Percentiles rank a stretch among this genome's conserved stretches.
phyloP scores from a whole-genome alignment of 306 rosid species.

The Dryas octopetala region DNA sequence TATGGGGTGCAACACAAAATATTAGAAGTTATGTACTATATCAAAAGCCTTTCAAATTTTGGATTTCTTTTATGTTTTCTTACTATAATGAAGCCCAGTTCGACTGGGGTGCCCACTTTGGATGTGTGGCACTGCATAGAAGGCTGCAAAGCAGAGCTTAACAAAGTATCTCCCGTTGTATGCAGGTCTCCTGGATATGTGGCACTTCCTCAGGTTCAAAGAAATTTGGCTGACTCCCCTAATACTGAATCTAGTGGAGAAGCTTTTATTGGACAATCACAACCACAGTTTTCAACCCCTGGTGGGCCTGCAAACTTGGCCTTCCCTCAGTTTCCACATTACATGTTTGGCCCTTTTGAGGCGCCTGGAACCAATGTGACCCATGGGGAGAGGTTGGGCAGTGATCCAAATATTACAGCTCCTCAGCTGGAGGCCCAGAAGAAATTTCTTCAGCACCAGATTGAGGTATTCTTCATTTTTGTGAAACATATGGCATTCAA shows the following conservation, averaged over 20 bases:
- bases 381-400: conserved; percentile 42
- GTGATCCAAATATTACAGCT: conserved; percentile 39
- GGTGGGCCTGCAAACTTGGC: conserved; percentile 53
- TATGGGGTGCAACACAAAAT: too few relatives aligned
- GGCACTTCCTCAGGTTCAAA: conserved; percentile 47
- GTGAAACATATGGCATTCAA: neutral
- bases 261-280: conserved; percentile 44
- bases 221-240: conserved; percentile 38
- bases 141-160: conserved; percentile 2
- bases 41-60: too few relatives aligned
- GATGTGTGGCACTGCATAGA: neutral
- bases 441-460: conserved; percentile 55
- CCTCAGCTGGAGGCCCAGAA: conserved; percentile 59
- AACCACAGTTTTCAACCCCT: conserved; percentile 36
- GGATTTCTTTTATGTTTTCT: too few relatives aligned
- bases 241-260: conserved; percentile 42
- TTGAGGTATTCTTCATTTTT: conserved; percentile 52
- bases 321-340: conserved; percentile 43
- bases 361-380: conserved; percentile 29
- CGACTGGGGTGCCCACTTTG: neutral
- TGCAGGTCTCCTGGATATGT: conserved; percentile 68
- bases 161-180: conserved; percentile 13
- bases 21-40: too few relatives aligned
- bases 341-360: conserved; percentile 49
- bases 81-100: too few relatives aligned